Conservation (phyloP, 1,284 basidiomycete genomes). For the Ustilago loliicola region DNA sequence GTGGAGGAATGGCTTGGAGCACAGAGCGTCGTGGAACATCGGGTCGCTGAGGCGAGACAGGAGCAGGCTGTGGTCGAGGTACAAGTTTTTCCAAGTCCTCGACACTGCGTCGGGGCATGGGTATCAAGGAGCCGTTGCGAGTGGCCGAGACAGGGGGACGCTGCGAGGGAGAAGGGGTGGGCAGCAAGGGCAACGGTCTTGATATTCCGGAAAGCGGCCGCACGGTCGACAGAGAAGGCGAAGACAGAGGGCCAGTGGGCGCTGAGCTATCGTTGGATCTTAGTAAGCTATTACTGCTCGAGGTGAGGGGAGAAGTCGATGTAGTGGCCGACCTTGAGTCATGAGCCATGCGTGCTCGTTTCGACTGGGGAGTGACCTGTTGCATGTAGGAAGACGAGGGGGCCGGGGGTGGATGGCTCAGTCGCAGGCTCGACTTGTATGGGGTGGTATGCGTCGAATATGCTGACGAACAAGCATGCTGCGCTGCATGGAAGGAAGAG, state of each 20-base stretch:
- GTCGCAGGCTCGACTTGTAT: slow-evolving; percentile 19
- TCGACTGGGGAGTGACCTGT: slow-evolving; percentile 26
- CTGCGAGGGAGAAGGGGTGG: slow-evolving; percentile 31
- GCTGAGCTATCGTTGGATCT: slow-evolving; percentile 12
- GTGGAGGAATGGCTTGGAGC: slow-evolving; percentile 33
- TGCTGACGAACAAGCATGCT: not conserved
- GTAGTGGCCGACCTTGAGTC: slow-evolving; percentile 8
- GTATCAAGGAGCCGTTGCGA: slow-evolving; percentile 17
- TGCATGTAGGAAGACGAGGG: slow-evolving; percentile 14
- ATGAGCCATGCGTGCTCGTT: slow-evolving; percentile 17
- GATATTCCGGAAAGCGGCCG: slow-evolving; percentile 40
- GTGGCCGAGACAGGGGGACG: not conserved
- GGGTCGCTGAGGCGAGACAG: not conserved
- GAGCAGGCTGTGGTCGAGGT: slow-evolving; percentile 10
- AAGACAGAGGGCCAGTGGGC: slow-evolving; percentile 10
- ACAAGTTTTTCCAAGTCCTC: slow-evolving; percentile 32
- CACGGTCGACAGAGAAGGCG: slow-evolving; percentile 17
- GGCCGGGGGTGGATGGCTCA: slow-evolving; percentile 43
- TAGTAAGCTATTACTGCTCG: not conserved
- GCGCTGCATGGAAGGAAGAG: not conserved
- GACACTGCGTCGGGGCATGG: slow-evolving; percentile 36
- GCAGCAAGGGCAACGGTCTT: slow-evolving; percentile 21
- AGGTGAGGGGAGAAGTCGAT: slow-evolving; percentile 15
- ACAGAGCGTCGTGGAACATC: slow-evolving; percentile 17
- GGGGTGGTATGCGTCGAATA: slow-evolving; percentile 2